Evolutionary conservation across 2,329 filamentous ascomycete genomes (phyloP), one percentile per base, ranked within the genome.

Genomic region (Calonectria henricotiae): DNA sequence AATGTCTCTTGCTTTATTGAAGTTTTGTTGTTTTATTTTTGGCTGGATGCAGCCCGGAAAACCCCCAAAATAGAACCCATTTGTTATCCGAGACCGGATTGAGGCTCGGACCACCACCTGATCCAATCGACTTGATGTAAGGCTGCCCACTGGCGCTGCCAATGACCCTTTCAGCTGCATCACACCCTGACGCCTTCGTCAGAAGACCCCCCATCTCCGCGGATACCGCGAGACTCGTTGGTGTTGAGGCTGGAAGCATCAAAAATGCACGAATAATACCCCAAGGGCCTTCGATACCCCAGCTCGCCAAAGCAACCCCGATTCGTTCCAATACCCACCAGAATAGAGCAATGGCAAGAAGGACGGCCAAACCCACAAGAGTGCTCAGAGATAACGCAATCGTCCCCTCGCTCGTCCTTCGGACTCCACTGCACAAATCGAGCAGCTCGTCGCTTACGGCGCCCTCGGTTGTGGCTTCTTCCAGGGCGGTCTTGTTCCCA

Each of bases 261-360:
- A 55, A 55, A 13, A 55, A 55, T 13, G 51, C 51, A 25, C 51
- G 51, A 55, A 55, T 20, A 37, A 7, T 32, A n/a, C 51, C 32
- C 11, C 51, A 1, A 6, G 51, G 51, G 11, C 51, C 51, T n/a
- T 55, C 32, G 9, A 55, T 23, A 4, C 51, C 51, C 32, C 32
- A 55, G 32, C 51, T 17, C n/a, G 51, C 51, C 11, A 55, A 37
- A 15, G 32, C 32, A 7, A 55, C 51, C 1, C 51, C 51, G 5
- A 39, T 9, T 39, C 51, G 51, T 12, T 55, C 51, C n/a, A 39
- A 20, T n/a, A 25, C 2, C 32, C 51, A 55, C 51, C 51, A 55
- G 11, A 20, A 39, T 1, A 55, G 20, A 25, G 51, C 51, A 23
- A 23, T 35, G 13, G n/a, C 32, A 5, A 55, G 15, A 55, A 55